Conservation (phyloP, 345 rosid species). For the Populus deltoides region DNA sequence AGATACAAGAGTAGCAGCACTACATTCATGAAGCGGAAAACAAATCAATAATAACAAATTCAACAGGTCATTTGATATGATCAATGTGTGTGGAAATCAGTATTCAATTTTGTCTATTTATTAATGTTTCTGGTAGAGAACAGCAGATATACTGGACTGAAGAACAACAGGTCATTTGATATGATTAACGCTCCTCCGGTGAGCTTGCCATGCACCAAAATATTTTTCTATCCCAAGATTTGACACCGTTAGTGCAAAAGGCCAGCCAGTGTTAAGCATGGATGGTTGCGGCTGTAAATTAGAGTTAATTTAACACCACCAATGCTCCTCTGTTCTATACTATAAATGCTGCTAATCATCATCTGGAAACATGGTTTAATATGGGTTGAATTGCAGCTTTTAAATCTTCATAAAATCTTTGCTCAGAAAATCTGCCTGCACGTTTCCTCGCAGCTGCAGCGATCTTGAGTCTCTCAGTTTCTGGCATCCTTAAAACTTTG, state of each 20-base stretch:
- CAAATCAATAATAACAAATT: too few relatives aligned
- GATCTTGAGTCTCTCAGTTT: constrained; percentile 62
- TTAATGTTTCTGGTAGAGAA: too few relatives aligned
- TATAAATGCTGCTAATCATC: neutral
- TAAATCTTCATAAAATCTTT: constrained; percentile 65
- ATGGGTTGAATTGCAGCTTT: constrained; percentile 62
- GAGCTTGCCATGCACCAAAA: too few relatives aligned
- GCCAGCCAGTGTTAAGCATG: neutral
- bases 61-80: too few relatives aligned
- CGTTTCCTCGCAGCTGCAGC: constrained; percentile 72
- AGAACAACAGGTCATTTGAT: too few relatives aligned
- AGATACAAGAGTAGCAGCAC: neutral
- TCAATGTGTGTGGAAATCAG: too few relatives aligned
- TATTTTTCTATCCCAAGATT: neutral
- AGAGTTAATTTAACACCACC: neutral
- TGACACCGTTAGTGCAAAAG: neutral
- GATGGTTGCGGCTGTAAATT: neutral
- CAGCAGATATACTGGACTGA: too few relatives aligned
- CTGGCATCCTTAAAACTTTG: constrained; percentile 54
- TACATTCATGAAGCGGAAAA: neutral
- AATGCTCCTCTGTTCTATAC: neutral
- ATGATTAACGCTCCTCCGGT: neutral
- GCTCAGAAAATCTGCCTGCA: constrained; percentile 68
- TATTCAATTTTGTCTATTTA: too few relatives aligned
- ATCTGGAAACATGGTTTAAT: neutral